Percentiles rank a stretch among this genome's conserved stretches.
Conservation (phyloP, 768 basidiomycete genomes). For the Russula foetens region DNA sequence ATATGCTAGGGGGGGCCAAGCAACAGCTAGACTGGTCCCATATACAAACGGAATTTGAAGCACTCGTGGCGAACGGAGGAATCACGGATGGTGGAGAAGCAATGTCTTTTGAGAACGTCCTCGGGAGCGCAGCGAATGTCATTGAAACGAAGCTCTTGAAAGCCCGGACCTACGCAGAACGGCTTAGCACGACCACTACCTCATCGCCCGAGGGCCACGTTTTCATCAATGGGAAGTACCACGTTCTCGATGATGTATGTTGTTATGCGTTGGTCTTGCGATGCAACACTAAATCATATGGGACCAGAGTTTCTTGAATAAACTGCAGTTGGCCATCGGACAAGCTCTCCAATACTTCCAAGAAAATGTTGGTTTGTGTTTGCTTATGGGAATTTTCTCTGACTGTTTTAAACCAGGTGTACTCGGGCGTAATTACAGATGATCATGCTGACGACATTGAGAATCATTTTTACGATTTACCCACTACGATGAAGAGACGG, state of each 20-base stretch:
- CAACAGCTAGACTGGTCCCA: constrained; percentile 4
- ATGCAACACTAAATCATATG: background rate
- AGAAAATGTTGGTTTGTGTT: constrained; percentile 45
- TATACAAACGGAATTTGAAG: constrained; percentile 4
- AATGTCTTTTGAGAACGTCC: constrained; percentile 1
- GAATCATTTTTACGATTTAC: constrained; percentile 87
- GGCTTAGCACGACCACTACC: constrained; percentile 27
- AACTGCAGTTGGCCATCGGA: constrained; percentile 51
- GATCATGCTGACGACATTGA: constrained; percentile 41
- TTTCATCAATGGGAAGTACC: constrained; percentile 40
- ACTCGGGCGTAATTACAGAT: constrained; percentile 49
- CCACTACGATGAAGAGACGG: constrained; percentile 58
- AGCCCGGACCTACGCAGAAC: constrained; percentile 27
- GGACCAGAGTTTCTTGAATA: constrained; percentile 53
- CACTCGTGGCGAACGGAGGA: background rate
- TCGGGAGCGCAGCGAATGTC: background rate
- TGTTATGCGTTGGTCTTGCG: background rate
- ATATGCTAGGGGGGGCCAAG: background rate
- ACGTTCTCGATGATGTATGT: constrained; percentile 9
- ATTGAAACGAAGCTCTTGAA: constrained; percentile 18
- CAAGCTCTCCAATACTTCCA: constrained; percentile 62
- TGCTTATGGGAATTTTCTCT: background rate
- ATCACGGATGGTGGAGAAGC: background rate
- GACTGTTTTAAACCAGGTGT: constrained; percentile 34
- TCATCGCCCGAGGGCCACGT: constrained; percentile 29